These are phyloP conservation scores for Naegleria lovaniensis DNA, from an alignment of 208 protist genomes.

Conservation along the genomic window DNA sequence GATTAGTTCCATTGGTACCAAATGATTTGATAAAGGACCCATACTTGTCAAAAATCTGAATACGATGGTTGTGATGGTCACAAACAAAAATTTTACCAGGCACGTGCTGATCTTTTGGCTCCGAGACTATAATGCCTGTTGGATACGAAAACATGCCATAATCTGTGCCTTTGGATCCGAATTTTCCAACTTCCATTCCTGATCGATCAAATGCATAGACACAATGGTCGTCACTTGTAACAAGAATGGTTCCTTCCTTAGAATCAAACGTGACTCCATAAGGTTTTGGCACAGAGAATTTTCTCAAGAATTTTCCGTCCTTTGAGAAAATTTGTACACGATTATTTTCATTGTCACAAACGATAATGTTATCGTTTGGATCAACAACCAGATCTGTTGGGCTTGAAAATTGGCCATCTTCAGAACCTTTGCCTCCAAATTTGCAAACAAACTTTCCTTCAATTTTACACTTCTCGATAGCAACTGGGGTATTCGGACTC, in stretches of 20 bases:
- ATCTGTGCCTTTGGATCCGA: neutral
- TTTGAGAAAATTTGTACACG: neutral
- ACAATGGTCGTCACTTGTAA: slow-evolving; percentile 6
- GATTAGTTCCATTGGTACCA: neutral
- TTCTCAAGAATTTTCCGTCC: neutral
- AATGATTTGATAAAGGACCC: neutral
- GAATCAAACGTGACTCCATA: neutral
- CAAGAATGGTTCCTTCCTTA: neutral
- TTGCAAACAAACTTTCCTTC: neutral
- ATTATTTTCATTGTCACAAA: slow-evolving; percentile 19
- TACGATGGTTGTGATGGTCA: neutral
- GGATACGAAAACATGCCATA: neutral
- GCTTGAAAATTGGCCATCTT: neutral
- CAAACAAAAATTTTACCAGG: neutral
- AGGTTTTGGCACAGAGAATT: neutral
- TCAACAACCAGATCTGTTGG: neutral
- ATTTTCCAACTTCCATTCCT: neutral
- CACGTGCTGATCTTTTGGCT: neutral
- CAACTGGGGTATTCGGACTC: neutral
- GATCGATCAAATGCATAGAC: neutral
- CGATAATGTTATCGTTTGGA: neutral
- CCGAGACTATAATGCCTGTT: neutral
- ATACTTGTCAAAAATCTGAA: neutral
- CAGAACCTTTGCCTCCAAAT: neutral
- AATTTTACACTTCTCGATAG: neutral